Base-by-base conservation (phyloP, 805 yeast genomes). In the Candida glaebosa region DNA sequence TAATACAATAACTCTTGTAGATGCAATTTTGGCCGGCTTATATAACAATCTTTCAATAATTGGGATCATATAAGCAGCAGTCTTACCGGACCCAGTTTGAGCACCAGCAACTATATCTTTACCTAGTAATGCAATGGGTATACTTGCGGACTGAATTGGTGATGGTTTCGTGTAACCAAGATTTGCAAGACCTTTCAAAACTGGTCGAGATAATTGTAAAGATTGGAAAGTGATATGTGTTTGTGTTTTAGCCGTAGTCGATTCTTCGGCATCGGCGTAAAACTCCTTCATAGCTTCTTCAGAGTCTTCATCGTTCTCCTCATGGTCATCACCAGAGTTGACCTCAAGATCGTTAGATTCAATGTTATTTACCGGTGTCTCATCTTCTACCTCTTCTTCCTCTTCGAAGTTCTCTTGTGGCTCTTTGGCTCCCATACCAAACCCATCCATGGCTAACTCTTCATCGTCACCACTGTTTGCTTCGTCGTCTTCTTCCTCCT, bases 31-130 rank as follows among this genome's bases (percentile, higher is more conserved):
- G 40, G 87, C 75, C 9, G 98, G 96, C 53, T 93, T 87, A 66
- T 83, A 91, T 22, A 93, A 67, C 26, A 93, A 71, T 66, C 99
- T 81, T 67, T 93, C 99, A 46, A 93, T 79, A 34, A 90, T 87
- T 10, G 99, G 99, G 41, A 93, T 85, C 84, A 93, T 82, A 60
- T 88, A 93, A 1, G 99, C 99, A 2, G 97, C 99, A 18, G 99
- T 93, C 63, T 93, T 93, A 77, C 99, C 99, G 16, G 98, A 91
- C 70, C 99, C 99, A 3, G 99, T 93, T 18, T 87, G 96, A 26
- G 99, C 99, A 72, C 98, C 98, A 14, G 98, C 99, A 54, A 93
- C 96, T 39, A 93, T 81, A 65, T 93, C 99, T 58, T 87, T 91
- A 54, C 99, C 99, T 47, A 87, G 61, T 31, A 93, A 71, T 1